Conservation (phyloP, 2,329 filamentous ascomycete species). For the Botrytis fabae region DNA sequence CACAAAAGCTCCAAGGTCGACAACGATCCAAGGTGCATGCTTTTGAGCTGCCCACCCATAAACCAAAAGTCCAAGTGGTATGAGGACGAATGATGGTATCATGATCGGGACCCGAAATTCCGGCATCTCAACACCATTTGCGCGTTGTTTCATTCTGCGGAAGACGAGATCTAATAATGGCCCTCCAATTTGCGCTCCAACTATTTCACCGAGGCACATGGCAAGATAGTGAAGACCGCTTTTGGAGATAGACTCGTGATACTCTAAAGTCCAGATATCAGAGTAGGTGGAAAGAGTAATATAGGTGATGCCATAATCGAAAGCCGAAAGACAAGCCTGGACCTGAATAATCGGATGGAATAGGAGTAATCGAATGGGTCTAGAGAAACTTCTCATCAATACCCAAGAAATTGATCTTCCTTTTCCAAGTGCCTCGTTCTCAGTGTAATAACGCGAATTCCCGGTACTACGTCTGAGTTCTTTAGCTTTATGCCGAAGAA, state of each 20-base stretch:
- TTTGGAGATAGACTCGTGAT: constrained; percentile 48
- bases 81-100: constrained; percentile 51
- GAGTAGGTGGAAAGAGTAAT: neutral
- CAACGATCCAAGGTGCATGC: constrained; percentile 49
- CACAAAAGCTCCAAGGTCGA: neutral
- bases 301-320: neutral
- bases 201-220: constrained; percentile 45
- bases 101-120: constrained; percentile 63
- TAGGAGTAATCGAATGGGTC: neutral
- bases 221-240: constrained; percentile 57
- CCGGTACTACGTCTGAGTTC: neutral
- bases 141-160: constrained; percentile 16
- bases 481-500: constrained; percentile 42
- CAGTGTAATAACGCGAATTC: neutral
- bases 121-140: constrained; percentile 58
- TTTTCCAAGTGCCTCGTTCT: constrained; percentile 41
- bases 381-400: constrained; percentile 29
- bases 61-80: constrained; percentile 55
- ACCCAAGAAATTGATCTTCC: neutral
- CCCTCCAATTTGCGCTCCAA: constrained; percentile 39
- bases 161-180: constrained; percentile 36
- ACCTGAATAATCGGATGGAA: neutral
- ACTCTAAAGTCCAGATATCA: neutral
- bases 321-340: neutral
- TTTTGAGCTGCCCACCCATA: constrained; percentile 59